Conservation (phyloP, 441 rosid genomes). For the Gossypium gossypioides region DNA sequence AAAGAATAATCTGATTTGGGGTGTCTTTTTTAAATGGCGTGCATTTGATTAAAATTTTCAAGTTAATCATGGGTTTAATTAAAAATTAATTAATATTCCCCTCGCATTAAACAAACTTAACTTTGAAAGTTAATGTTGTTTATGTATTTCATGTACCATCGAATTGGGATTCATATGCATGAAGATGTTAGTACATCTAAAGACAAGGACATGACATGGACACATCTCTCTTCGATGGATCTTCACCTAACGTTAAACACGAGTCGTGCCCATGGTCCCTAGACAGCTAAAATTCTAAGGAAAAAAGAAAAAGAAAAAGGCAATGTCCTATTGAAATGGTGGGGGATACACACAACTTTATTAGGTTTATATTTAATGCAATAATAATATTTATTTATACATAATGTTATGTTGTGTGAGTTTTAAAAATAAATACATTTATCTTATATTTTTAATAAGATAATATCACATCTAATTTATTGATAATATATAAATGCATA, state of each 20-base stretch:
- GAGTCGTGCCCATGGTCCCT: constrained; percentile 26
- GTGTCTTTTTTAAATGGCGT: background rate
- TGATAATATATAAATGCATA: too few relatives aligned
- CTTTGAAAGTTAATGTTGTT: background rate
- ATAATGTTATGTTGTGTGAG: background rate
- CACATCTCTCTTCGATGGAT: constrained; percentile 17
- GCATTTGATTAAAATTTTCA: background rate
- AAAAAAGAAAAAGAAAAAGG: background rate
- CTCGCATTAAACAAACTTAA: background rate
- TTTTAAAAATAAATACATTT: background rate
- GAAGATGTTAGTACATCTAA: constrained; percentile 22
- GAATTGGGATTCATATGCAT: background rate
- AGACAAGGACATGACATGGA: constrained; percentile 35
- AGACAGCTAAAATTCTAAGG: background rate
- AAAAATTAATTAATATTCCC: constrained; percentile 6
- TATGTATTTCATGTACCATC: background rate
- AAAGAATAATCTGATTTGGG: constrained; percentile 14
- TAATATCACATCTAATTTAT: background rate
- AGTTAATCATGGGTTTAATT: constrained; percentile 29
- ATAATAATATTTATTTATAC: background rate
- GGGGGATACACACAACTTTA: constrained; percentile 16
- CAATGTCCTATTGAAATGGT: constrained; percentile 3
- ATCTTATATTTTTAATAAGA: background rate
- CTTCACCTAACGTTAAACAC: constrained; percentile 27
- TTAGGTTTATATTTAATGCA: constrained; percentile 5